Conservation (phyloP, 2,329 filamentous ascomycete species). For the Pestalotiopsis sp. region DNA sequence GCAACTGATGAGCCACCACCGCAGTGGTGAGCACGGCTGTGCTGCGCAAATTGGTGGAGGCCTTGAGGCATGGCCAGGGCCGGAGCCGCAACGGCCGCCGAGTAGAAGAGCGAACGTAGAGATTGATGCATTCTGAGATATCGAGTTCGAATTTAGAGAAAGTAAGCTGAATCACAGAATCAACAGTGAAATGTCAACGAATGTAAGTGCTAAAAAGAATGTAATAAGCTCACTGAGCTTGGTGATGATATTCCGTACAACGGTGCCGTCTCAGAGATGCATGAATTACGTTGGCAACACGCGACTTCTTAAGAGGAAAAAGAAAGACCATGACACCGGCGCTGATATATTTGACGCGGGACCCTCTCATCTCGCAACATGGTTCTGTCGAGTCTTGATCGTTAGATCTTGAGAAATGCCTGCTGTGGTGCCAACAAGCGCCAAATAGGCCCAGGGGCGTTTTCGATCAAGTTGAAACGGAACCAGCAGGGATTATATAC, state of each 20-base stretch:
- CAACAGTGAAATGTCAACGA: not conserved
- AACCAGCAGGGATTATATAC: not conserved
- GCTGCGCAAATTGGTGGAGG: not conserved
- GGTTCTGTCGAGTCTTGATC: not conserved
- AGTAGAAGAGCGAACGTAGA: not conserved
- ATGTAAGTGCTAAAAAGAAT: not conserved
- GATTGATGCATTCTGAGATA: conserved; percentile 1
- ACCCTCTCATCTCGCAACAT: not conserved
- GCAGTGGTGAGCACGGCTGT: not conserved
- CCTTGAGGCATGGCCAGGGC: not conserved
- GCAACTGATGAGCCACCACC: not conserved
- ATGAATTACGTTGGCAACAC: not conserved
- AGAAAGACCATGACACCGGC: not conserved
- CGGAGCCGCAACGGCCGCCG: not conserved
- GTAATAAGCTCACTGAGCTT: not conserved
- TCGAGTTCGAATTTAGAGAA: not conserved
- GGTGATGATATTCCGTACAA: not conserved
- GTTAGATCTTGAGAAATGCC: not conserved
- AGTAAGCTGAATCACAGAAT: not conserved
- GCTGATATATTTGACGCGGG: not conserved
- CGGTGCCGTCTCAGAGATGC: not conserved
- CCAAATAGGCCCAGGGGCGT: not conserved
- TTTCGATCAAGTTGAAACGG: not conserved
- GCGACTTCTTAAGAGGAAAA: not conserved
- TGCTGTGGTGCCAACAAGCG: not conserved